Percentiles rank a stretch among this genome's conserved stretches.
Evolutionary conservation across 31 red algal species (phyloP).

Genomic region (Porphyra umbilicalis): DNA sequence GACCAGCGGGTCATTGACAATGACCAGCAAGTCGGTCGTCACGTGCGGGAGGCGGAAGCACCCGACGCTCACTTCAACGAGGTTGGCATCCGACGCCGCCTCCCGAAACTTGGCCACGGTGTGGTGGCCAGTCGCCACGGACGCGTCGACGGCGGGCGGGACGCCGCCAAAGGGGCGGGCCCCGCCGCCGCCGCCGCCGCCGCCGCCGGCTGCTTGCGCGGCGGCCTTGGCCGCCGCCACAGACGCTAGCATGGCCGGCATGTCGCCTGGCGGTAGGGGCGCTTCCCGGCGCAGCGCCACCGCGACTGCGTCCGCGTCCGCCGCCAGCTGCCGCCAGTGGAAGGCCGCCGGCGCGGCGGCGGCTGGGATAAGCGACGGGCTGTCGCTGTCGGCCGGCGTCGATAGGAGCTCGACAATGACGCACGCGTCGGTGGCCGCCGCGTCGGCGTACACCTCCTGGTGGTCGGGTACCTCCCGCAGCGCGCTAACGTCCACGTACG

Average conservation of each 20-base stretch:
- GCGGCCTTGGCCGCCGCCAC: not conserved
- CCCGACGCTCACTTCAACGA: constrained; percentile 24
- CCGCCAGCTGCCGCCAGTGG: constrained; percentile 21
- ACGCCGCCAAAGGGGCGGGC: constrained; percentile 1
- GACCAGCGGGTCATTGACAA: constrained; percentile 40
- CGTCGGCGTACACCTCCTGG: constrained; percentile 40
- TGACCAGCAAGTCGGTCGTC: constrained; percentile 35
- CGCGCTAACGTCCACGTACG: constrained; percentile 25
- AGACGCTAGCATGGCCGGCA: not conserved
- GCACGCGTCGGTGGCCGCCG: constrained; percentile 28
- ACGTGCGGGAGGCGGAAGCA: constrained; percentile 31
- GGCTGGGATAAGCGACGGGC: not conserved
- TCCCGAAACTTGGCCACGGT: constrained; percentile 39
- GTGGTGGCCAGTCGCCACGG: constrained; percentile 27
- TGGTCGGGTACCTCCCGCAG: constrained; percentile 39
- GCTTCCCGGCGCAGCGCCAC: not conserved
- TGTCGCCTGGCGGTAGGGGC: not conserved
- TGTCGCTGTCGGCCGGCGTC: not conserved
- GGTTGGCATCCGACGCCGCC: constrained; percentile 4
- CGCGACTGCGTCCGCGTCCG: constrained; percentile 9
- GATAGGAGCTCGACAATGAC: constrained; percentile 37
- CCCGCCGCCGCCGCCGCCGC: too few relatives aligned
- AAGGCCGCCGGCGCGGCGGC: constrained; percentile 12
- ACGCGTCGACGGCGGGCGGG: constrained; percentile 1
- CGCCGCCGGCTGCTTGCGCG: too few relatives aligned